Conservation (phyloP, 192 early-diverging fungal species). For the Oehlia diaphana region DNA sequence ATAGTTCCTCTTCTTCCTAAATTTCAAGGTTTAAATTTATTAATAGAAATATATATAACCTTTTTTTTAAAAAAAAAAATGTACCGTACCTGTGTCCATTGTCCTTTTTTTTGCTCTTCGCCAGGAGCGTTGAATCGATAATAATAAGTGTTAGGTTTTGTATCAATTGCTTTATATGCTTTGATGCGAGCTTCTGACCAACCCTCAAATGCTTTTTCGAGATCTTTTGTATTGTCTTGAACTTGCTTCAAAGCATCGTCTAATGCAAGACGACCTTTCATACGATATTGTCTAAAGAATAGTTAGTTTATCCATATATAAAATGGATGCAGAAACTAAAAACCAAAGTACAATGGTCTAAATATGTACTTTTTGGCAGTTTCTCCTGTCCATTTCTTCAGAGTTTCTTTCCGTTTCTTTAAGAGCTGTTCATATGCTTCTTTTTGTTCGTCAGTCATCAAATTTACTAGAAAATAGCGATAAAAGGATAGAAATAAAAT, state of each 20-base stretch:
- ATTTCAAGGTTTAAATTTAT: background rate
- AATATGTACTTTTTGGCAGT: conserved; percentile 65
- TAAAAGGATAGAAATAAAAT: background rate
- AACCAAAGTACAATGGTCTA: background rate
- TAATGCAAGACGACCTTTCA: conserved; percentile 72
- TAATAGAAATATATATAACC: background rate
- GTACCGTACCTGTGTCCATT: conserved; percentile 73
- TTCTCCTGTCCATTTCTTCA: conserved; percentile 79
- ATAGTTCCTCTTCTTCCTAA: conserved; percentile 80
- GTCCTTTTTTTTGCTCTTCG: conserved; percentile 90
- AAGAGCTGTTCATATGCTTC: conserved; percentile 84
- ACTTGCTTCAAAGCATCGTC: conserved; percentile 91
- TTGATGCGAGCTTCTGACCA: conserved; percentile 93
- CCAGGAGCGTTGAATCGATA: conserved; percentile 97
- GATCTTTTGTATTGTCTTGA: conserved; percentile 74
- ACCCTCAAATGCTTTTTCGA: conserved; percentile 88
- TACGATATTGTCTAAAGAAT: conserved; percentile 58
- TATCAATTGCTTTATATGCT: conserved; percentile 91
- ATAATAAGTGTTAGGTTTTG: conserved; percentile 96
- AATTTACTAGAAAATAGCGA: conserved; percentile 28
- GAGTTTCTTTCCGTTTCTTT: conserved; percentile 76
- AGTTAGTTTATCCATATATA: background rate
- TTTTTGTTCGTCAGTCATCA: conserved; percentile 82
- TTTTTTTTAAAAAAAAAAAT: background rate
- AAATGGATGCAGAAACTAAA: background rate